phyloP scores from a whole-genome alignment of 768 basidiomycete species.

The Neoboletus subvelutipes region DNA sequence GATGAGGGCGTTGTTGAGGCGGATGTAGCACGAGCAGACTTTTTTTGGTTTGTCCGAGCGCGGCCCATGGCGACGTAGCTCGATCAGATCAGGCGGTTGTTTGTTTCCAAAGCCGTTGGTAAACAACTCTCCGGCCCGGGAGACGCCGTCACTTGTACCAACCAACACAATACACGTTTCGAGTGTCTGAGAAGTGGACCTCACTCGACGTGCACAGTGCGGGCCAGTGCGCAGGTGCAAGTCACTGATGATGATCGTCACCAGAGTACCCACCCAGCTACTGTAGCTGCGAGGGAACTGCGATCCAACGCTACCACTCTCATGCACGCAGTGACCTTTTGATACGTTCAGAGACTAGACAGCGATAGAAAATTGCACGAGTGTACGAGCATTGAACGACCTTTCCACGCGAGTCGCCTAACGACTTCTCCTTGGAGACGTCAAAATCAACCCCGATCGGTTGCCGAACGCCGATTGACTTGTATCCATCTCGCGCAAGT shows the following conservation, averaged over 20 bases:
- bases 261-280: too few species aligned
- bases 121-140: slow-evolving; percentile 8
- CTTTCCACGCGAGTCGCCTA: background rate
- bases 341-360: too few species aligned
- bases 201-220: too few species aligned
- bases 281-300: too few species aligned
- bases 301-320: too few species aligned
- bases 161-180: background rate
- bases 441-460: too few species aligned
- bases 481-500: background rate
- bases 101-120: slow-evolving; percentile 16
- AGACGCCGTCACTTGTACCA: background rate
- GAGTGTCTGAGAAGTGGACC: background rate
- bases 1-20: slow-evolving; percentile 15
- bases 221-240: too few species aligned
- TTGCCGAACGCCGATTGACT: background rate
- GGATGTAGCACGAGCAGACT: slow-evolving; percentile 14
- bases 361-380: too few species aligned
- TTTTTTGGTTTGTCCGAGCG: slow-evolving; percentile 45
- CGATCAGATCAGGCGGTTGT: slow-evolving; percentile 16
- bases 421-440: too few species aligned
- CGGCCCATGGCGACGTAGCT: slow-evolving; percentile 48
- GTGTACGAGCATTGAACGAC: too few species aligned
- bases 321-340: too few species aligned
- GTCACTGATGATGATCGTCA: too few species aligned